phyloP scores from a whole-genome alignment of 768 basidiomycete genomes.

The Boletus huronensis region DNA sequence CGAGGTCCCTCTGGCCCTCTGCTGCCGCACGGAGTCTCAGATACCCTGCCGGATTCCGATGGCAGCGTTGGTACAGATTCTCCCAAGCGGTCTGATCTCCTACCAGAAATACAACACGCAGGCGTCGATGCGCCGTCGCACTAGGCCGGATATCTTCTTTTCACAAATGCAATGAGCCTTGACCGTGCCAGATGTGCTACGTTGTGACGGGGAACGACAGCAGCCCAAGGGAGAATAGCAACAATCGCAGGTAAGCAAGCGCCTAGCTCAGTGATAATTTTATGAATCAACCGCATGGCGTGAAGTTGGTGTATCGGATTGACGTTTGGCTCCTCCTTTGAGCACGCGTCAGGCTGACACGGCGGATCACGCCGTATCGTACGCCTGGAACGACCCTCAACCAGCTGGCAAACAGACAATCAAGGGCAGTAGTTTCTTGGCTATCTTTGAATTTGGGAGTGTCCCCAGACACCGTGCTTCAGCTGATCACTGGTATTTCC shows the following conservation, averaged over 20 bases:
- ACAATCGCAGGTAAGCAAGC: background rate
- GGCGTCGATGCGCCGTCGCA: background rate
- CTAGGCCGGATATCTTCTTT: background rate
- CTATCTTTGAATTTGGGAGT: background rate
- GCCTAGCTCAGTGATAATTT: background rate
- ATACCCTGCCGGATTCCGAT: background rate
- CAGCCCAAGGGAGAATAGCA: too few relatives aligned
- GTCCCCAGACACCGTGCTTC: slow-evolving; percentile 11
- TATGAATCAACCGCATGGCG: background rate
- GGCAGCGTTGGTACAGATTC: background rate
- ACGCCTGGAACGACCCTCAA: background rate
- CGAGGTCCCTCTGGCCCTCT: too few relatives aligned
- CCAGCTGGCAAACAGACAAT: background rate
- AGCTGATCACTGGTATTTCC: background rate
- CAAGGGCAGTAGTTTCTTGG: background rate
- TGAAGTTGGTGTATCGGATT: background rate
- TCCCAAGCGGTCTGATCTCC: slow-evolving; percentile 1
- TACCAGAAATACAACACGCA: background rate
- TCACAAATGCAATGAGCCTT: background rate
- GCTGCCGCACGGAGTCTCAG: background rate
- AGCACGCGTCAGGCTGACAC: background rate
- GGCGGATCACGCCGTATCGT: slow-evolving; percentile 3
- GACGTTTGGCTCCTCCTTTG: background rate
- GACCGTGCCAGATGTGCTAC: too few relatives aligned
- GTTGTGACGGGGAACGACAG: too few relatives aligned